Base-by-base conservation (phyloP, 495 filamentous ascomycete species). In the Lentithecium fluviatile region DNA sequence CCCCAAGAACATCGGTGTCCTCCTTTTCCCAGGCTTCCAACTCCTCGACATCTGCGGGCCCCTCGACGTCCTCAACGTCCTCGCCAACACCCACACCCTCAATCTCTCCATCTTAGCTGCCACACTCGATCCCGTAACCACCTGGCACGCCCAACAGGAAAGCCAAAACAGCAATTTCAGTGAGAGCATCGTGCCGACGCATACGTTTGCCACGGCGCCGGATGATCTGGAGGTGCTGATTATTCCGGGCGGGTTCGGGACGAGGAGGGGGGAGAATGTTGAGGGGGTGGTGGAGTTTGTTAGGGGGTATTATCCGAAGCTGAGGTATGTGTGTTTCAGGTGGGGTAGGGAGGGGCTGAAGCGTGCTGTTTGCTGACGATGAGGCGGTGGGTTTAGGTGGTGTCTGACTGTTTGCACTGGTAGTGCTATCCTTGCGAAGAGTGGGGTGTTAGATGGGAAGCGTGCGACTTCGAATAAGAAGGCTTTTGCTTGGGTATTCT, bases 191-290 rank as follows among this genome's bases (percentile, higher is more conserved):
- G 59, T 84, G 6, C 85, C 86, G 19, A 89, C 86, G 2, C 85
- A 85, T 71, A 85, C 84, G 0, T 86, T 83, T 65, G 62, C 56
- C 12, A 71, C 74, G 2, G 77, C 77, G 0, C 66, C 66, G 1
- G 64, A 74, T 15, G 73, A 72, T 24, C 67, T 89, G 5, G 86
- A 91, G 45, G 79, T 88, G 10, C 77, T 90, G 3, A 68, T 90
- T 45, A 73, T 91, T 2, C 87, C 71, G 0, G 88, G 88, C 4
- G 88, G 88, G 0, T 11, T 71, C 1, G 87, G 87, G 20, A 71
- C 75, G 3, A 78, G 82, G 1, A 56, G 71, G 8, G 64, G 74
- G 11, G 58, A 52, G 15, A 72, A 73, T 47, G 67, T 79, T 13
- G 56, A 52, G 6, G 64, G 64, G 7, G 68, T 76, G 6, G 74